A percentile compares a stretch with the other conserved stretches of the same genome.
These are phyloP conservation scores for Aspergillus sclerotioniger DNA, from an alignment of 495 filamentous ascomycete genomes.

Conservation along the genomic window DNA sequence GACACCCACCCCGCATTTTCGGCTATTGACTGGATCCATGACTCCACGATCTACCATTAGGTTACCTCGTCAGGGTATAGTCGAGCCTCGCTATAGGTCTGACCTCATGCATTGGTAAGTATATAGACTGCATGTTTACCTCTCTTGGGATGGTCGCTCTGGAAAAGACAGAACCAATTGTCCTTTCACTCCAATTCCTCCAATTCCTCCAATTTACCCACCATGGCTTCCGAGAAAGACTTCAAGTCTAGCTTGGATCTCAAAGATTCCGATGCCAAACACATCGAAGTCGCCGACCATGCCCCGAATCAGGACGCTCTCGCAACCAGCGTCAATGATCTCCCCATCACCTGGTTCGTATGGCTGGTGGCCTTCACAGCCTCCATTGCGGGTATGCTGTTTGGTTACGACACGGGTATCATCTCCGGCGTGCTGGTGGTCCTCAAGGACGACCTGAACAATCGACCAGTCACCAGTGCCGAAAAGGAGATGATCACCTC, in stretches of 20 bases:
- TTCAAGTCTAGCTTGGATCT: not conserved
- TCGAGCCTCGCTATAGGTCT: not conserved
- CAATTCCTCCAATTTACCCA: not conserved
- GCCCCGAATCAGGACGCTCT: not conserved
- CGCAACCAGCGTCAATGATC: slow-evolving; percentile 5
- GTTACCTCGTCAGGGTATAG: not conserved
- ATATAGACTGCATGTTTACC: too few species aligned
- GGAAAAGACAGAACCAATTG: not conserved
- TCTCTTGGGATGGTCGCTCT: too few species aligned
- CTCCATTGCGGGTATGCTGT: slow-evolving; percentile 38
- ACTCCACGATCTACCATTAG: not conserved
- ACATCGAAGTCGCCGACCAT: slow-evolving; percentile 8
- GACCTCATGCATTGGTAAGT: too few species aligned
- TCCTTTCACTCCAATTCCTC: not conserved
- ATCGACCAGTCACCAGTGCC: slow-evolving; percentile 22
- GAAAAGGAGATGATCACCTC: slow-evolving; percentile 51
- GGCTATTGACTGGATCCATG: not conserved
- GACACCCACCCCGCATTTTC: not conserved
- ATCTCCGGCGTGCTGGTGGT: slow-evolving; percentile 48
- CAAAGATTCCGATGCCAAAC: not conserved
- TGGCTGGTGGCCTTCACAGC: slow-evolving; percentile 40
- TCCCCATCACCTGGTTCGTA: slow-evolving; percentile 25
- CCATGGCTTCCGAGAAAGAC: not conserved
- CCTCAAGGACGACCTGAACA: slow-evolving; percentile 29
- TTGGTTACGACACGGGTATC: slow-evolving; percentile 50